Evolutionary conservation across 371 early-diverging fungal species (phyloP).

Genomic region (Mycotypha africana): DNA sequence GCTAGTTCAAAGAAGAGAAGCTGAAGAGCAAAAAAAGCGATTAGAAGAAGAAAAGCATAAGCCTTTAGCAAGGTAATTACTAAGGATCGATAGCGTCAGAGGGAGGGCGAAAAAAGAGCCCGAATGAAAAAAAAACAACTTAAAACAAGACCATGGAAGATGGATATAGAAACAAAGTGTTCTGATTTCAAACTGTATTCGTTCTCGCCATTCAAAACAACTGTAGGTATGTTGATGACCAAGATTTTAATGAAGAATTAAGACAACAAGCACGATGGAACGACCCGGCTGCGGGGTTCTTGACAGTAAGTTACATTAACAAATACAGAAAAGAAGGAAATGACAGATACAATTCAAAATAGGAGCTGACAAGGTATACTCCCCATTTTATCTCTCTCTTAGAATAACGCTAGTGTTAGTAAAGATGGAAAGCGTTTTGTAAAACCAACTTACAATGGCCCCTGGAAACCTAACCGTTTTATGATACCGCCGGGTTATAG

Average conservation of each 20-base stretch:
- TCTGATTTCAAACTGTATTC: too few species aligned
- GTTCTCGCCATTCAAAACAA: too few species aligned
- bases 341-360: too few species aligned
- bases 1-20: constrained; percentile 59
- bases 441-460: constrained; percentile 53
- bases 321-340: too few species aligned
- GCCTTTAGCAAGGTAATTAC: constrained; percentile 54
- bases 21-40: constrained; percentile 37
- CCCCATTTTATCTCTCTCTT: neutral
- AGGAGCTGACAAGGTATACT: too few species aligned
- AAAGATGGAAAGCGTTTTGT: constrained; percentile 26
- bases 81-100: neutral
- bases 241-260: constrained; percentile 56
- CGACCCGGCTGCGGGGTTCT: constrained; percentile 63
- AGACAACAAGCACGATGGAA: constrained; percentile 60
- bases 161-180: too few species aligned
- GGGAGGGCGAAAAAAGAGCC: too few species aligned
- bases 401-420: constrained; percentile 11
- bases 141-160: too few species aligned
- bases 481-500: constrained; percentile 82
- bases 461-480: constrained; percentile 77
- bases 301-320: constrained; percentile 56
- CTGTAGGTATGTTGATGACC: constrained; percentile 58
- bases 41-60: constrained; percentile 55
- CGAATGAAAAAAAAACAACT: too few species aligned